Base-by-base conservation (phyloP, 176 grass and related monocot genomes). In the Aegilops umbellulata region DNA sequence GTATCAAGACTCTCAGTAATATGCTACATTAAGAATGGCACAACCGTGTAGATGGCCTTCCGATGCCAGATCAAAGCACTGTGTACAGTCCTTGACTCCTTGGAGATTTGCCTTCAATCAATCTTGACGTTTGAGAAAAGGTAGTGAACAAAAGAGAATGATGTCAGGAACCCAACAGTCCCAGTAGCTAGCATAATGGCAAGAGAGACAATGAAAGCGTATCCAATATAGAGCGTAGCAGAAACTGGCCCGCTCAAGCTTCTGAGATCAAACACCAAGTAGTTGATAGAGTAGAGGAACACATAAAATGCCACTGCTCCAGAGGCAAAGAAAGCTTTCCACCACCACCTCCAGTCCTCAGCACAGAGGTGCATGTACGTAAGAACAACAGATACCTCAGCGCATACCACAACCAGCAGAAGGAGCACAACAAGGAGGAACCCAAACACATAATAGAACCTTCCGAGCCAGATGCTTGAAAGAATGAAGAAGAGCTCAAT, bases 341-440 rank as follows among this genome's bases (percentile, higher is more conserved):
- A 96, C 94, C 94, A 96, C 94, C 94, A 96, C 31, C 89, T 91
- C 94, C 94, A 96, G 46, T 96, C 91, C 58, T 96, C 94, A 10
- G 86, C 84, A 86, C 94, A 96, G 34, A 96, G 88, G 88, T 96
- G 91, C 94, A 96, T 96, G 87, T 96, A 96, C 73, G 94, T 96
- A 30, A 96, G 91, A 82, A 96, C 94, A 76, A 96, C 91, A 58
- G 94, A 96, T 62, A 96, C 91, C 87, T 96, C 94, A 84, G 91
- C 91, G 79, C 94, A 96, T 65, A 96, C 94, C 78, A 96, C 89
- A 78, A 93, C 82, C 29, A 96, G 79, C 49, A 96, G 80, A 57
- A 96, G 85, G 78, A 96, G 89, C 30, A 94, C 94, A 23, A 92
- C 89, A 84, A 96, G 89, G 80, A 96, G 90, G 78, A 96, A 96